Percentiles rank a stretch among this genome's conserved stretches.
Conservation (phyloP, 164 flowering plant genomes). For the Dillenia turbinata region DNA sequence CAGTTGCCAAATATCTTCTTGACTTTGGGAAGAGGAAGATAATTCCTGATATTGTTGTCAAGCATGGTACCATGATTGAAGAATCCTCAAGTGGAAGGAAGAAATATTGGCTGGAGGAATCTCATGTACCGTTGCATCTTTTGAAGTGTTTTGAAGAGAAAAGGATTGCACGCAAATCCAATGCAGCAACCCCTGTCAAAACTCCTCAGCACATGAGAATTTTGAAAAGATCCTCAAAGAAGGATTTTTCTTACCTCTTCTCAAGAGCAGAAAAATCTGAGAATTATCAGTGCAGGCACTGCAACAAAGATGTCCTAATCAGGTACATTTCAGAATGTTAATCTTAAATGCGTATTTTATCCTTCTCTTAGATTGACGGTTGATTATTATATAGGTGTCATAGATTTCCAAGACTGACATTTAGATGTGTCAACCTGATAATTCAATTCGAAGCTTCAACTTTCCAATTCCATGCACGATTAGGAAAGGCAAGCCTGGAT, state of each 20-base stretch:
- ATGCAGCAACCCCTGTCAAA: conserved; percentile 28
- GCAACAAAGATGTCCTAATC: conserved; percentile 67
- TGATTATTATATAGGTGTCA: too few relatives aligned
- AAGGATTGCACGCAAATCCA: conserved; percentile 44
- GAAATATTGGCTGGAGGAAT: conserved; percentile 82
- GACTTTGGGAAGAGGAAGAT: conserved; percentile 93
- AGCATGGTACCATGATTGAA: conserved; percentile 57
- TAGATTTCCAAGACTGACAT: too few relatives aligned
- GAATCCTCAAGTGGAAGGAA: conserved; percentile 71
- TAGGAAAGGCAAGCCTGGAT: too few relatives aligned
- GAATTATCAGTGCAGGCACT: conserved; percentile 68
- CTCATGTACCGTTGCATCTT: conserved; percentile 79
- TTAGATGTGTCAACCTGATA: too few relatives aligned
- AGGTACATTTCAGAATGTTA: conserved; percentile 40
- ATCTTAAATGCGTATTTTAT: neutral
- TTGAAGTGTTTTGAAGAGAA: conserved; percentile 84
- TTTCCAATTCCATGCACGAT: too few relatives aligned
- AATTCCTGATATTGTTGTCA: conserved; percentile 70
- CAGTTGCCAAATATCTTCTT: conserved; percentile 64
- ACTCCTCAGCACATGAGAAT: conserved; percentile 20
- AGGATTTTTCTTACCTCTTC: conserved; percentile 57
- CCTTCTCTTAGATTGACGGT: conserved; percentile 9
- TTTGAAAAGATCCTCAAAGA: conserved; percentile 27
- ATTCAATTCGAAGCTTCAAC: too few relatives aligned
- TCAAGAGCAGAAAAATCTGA: conserved; percentile 57